Evolutionary conservation across 176 grass and related monocot species (phyloP).

Genomic region (Phyllostachys edulis): DNA sequence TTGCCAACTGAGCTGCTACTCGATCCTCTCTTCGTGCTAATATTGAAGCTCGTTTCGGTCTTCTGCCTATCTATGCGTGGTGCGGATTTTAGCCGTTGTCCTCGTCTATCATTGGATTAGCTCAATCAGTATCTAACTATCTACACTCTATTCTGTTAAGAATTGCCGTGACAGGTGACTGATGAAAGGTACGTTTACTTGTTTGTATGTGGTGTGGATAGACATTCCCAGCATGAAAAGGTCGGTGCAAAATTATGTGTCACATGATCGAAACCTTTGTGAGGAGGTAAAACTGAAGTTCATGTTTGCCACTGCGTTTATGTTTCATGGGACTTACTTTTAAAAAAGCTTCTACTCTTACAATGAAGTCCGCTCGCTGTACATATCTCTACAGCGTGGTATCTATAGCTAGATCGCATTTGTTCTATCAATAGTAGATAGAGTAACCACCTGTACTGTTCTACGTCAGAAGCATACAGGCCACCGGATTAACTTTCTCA

Average conservation of each 20-base stretch:
- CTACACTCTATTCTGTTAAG: neutral
- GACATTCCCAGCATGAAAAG: neutral
- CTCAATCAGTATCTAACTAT: neutral
- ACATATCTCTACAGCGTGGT: neutral
- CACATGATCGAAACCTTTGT: neutral
- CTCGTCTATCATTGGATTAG: neutral
- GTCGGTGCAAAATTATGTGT: conserved; percentile 16
- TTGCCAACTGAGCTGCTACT: no score
- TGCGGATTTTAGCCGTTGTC: neutral
- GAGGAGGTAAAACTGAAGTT: neutral
- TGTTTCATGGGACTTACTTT: neutral
- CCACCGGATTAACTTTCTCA: neutral
- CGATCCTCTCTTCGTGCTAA: neutral
- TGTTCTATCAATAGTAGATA: neutral
- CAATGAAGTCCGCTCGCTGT: neutral
- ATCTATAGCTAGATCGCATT: neutral
- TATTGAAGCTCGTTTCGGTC: neutral
- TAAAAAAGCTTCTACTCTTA: neutral
- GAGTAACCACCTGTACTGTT: neutral
- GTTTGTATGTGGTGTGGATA: conserved; percentile 20
- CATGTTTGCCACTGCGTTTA: neutral
- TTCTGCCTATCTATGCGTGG: neutral
- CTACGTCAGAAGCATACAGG: neutral
- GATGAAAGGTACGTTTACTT: conserved; percentile 19
- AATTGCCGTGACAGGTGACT: conserved; percentile 15